Evolutionary conservation across 306 rosid genomes (phyloP), one percentile per base, ranked within the genome.

Genomic region (Ormosia semicastrata): DNA sequence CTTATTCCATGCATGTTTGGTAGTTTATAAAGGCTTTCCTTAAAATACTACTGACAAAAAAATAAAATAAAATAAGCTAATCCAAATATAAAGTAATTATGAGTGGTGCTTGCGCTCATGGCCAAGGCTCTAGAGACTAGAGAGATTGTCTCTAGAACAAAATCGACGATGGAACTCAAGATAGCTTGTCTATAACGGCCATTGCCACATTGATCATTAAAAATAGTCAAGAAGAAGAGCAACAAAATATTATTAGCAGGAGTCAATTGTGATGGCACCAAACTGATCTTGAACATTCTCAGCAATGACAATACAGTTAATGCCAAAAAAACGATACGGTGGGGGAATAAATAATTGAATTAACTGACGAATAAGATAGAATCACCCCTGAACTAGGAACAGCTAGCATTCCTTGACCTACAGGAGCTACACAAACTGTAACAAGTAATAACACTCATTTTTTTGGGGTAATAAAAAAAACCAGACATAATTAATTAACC

Each of bases 371-470:
- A 73, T 67, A 64, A 39, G 32, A 76, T 71, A 71, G 49, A 83
- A 80, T 66, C 72, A 68, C 73, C 79, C 84, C 78, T 41, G 81
- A 73, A 79, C 80, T 65, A 56, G 71, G 66, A 79, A 58, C 39
- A 50, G 58, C 77, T 71, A 58, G 18, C 30, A 33, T 83, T 54
- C 85, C 60, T 32, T 71, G 47, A 40, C 71, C 80, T 70, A 64
- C 52, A 75, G 76, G 78, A 76, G 75, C 81, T 75, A 70, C 81
- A 53, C 83, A 80, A 75, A 66, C 81, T 58, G 29, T 69, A 66
- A 76, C 83, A 72, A 46, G 18, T 9, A 66, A 47, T 18, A 66
- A 37, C 75, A 66, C 43, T 53, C 52, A 0, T 36, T 79, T 67
- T 47, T 79, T 33, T 17, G 32, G 56, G 13, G 29, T 30, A 24